phyloP scores from a whole-genome alignment of 768 basidiomycete species.

The Chiua virens region DNA sequence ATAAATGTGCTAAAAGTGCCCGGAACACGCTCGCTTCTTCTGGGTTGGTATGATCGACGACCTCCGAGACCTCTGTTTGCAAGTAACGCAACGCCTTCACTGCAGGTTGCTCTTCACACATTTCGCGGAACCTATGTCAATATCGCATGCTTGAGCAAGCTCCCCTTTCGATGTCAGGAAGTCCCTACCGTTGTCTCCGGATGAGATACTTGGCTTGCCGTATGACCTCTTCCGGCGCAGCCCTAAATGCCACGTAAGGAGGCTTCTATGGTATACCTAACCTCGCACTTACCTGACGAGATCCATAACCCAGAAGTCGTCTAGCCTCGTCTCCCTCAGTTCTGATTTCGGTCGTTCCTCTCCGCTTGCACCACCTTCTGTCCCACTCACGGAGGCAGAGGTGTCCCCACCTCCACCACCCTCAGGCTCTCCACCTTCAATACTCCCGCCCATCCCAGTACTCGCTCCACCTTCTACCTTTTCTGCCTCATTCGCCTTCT shows the following conservation, averaged over 20 bases:
- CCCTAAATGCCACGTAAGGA: constrained; percentile 38
- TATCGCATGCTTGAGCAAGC: not conserved
- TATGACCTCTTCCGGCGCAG: constrained; percentile 60
- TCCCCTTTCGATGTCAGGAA: not conserved
- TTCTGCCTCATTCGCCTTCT: constrained; percentile 23
- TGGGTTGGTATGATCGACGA: constrained; percentile 66
- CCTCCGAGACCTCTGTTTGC: constrained; percentile 63
- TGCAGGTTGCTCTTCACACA: constrained; percentile 60
- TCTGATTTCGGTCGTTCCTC: constrained; percentile 6
- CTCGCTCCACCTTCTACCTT: not conserved
- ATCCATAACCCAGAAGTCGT: constrained; percentile 80
- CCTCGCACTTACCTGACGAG: constrained; percentile 52
- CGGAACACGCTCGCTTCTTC: constrained; percentile 65
- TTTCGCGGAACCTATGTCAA: constrained; percentile 69
- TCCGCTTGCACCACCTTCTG: constrained; percentile 12
- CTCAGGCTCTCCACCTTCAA: not conserved
- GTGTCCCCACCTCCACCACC: not conserved
- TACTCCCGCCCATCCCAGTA: not conserved
- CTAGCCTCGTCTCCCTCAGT: constrained; percentile 49
- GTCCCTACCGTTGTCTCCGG: constrained; percentile 67
- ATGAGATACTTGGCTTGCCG: constrained; percentile 63
- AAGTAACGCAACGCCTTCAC: constrained; percentile 72
- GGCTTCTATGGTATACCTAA: not conserved
- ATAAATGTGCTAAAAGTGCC: constrained; percentile 62
- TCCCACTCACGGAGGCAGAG: constrained; percentile 1